Base-by-base conservation (phyloP, 352 stramenopile genomes). In the Pythium chondricola region DNA sequence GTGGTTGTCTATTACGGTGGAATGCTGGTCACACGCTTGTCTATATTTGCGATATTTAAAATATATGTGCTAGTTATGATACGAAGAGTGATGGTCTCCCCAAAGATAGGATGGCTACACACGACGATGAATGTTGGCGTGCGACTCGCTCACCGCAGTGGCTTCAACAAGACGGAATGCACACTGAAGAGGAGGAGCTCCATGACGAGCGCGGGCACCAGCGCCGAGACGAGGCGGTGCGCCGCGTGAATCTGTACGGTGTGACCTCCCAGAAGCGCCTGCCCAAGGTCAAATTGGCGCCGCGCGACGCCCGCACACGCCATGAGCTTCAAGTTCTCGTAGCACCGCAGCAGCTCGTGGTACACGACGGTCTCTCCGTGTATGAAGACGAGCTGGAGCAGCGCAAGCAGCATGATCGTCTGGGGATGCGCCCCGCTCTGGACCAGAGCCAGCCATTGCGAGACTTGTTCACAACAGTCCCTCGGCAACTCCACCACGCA, bases 331-430 rank as follows among this genome's bases (percentile, higher is more conserved):
- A 66, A 25, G 44, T 71, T 13, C 48, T 82, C 4, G 48, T 58
- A 10, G 48, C 61, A 24, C 61, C 56, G 2, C 22, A 50, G 17
- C 35, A 53, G 17, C 41, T 63, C 13, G 40, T 27, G 18, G 49
- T 54, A 0, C 43, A 56, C 11, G 36, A 57, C 22, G 16, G 51
- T 17, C 2, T 65, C 16, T 55, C 47, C 1, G 18, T 55, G 2
- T 46, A 68, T n/a, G 74, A 80, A 37, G 52, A 69, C n/a, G 71
- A 78, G 27, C 47, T 81, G n/a, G 63, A 75, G 24, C 62, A 72
- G 33, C 62, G 60, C 26, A 86, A 83, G 48, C 63, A 83, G 56
- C 69, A 61, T 27, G 67, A 76, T 25, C 50, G 78, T 6, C 44
- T 67, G 2, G 65, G 72, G 0, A 61, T 68, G 24, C 63, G 74